A percentile compares a stretch with the other conserved stretches of the same genome.
Evolutionary conservation across 495 filamentous ascomycete genomes (phyloP).

Genomic region (Articulospora tetracladia): DNA sequence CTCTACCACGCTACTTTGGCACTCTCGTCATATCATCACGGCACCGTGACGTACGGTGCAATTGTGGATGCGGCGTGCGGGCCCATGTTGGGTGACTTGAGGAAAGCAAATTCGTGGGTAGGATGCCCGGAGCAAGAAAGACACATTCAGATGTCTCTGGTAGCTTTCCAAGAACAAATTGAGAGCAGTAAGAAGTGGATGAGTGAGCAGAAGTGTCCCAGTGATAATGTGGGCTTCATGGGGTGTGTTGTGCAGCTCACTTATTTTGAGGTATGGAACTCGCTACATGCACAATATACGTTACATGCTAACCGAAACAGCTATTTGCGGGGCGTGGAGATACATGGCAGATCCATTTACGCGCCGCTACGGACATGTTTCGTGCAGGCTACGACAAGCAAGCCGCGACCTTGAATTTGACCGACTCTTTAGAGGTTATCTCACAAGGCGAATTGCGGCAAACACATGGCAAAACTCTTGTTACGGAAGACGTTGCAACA

Average conservation of each 20-base stretch:
- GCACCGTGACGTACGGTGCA: background rate
- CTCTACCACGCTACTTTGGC: conserved; percentile 19
- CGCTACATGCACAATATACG: background rate
- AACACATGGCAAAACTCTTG: background rate
- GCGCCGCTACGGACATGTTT: conserved; percentile 15
- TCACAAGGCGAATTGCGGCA: background rate
- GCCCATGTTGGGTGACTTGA: background rate
- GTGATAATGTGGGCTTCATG: conserved; percentile 14
- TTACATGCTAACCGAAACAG: conserved; percentile 13
- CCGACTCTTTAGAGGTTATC: background rate
- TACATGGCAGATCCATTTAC: conserved; percentile 20
- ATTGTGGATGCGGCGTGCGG: background rate
- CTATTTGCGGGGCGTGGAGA: conserved; percentile 12
- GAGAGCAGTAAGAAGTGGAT: background rate
- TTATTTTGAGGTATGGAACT: conserved; percentile 23
- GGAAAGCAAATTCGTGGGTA: background rate
- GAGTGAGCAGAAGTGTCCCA: background rate
- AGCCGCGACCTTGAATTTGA: background rate
- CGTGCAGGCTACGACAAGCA: background rate
- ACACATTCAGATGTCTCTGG: background rate
- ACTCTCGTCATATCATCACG: background rate
- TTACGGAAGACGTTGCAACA: conserved; percentile 5
- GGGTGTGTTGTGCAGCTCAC: conserved; percentile 16
- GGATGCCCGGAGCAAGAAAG: background rate
- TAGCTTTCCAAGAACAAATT: background rate